These are phyloP conservation scores for Marchantia paleacea DNA, from an alignment of 225 moss, liverwort and hornwort species.

Conservation along the genomic window DNA sequence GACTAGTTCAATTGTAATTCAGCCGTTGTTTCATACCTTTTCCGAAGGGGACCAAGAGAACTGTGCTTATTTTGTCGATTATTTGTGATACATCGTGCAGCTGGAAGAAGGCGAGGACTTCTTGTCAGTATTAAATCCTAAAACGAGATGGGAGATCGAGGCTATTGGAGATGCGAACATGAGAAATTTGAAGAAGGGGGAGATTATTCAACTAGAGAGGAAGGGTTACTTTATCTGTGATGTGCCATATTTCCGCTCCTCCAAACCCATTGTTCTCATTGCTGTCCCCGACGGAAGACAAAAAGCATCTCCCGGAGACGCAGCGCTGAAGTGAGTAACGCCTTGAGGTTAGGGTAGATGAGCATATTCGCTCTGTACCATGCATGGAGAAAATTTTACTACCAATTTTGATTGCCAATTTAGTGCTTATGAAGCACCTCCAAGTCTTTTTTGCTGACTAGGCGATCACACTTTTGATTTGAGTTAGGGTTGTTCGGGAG, in stretches of 20 bases:
- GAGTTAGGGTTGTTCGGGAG: neutral
- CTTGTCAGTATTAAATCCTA: conserved; percentile 56
- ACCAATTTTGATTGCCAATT: conserved; percentile 3
- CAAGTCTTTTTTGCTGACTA: neutral
- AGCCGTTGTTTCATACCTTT: neutral
- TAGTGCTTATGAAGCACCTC: neutral
- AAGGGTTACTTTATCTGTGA: conserved; percentile 84
- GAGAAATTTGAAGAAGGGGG: conserved; percentile 68
- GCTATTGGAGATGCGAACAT: conserved; percentile 76
- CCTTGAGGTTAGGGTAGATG: neutral
- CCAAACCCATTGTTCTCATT: conserved; percentile 66
- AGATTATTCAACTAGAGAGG: conserved; percentile 75
- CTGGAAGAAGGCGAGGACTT: conserved; percentile 76
- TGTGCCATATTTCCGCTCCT: conserved; percentile 48
- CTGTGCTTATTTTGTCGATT: neutral
- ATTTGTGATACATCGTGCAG: conserved; percentile 18
- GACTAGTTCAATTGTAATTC: no score
- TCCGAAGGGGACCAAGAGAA: neutral
- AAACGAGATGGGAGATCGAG: conserved; percentile 55
- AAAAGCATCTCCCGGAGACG: conserved; percentile 50
- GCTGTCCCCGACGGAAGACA: conserved; percentile 81
- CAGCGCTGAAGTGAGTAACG: conserved; percentile 14
- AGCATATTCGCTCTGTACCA: neutral
- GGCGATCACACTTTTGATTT: neutral
- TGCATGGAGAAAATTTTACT: neutral